phyloP scores from a whole-genome alignment of 768 basidiomycete species.

The Boletus rubroflammeus region DNA sequence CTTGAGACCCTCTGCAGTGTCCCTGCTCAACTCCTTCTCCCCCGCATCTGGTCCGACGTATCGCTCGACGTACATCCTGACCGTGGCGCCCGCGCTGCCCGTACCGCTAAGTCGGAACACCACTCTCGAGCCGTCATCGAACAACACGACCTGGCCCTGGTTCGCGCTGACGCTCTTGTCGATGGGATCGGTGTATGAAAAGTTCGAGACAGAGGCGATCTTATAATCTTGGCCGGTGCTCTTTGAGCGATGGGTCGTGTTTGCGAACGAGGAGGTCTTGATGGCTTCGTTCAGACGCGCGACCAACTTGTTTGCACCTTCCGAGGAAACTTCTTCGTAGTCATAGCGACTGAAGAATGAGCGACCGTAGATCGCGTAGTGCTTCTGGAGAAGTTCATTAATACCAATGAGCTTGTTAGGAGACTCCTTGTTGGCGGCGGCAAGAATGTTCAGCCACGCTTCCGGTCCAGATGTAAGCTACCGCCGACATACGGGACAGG shows the following conservation, averaged over 20 bases:
- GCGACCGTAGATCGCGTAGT: conserved; percentile 92
- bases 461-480: conserved; percentile 3
- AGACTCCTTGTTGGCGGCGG: conserved; percentile 76
- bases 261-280: conserved; percentile 60
- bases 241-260: conserved; percentile 62
- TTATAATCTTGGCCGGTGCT: conserved; percentile 70
- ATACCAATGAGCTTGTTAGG: conserved; percentile 79
- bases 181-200: conserved; percentile 98
- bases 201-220: conserved; percentile 76
- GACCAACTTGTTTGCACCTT: conserved; percentile 85
- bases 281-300: conserved; percentile 70
- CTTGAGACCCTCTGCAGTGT: conserved; percentile 86
- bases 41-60: conserved; percentile 74
- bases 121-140: conserved; percentile 88
- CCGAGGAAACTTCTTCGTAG: conserved; percentile 95
- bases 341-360: conserved; percentile 99
- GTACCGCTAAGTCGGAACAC: conserved; percentile 97
- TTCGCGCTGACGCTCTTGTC: conserved; percentile 90
- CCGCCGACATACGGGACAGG: conserved; percentile 1
- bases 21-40: conserved; percentile 61
- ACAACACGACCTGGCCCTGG: conserved; percentile 92
- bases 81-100: conserved; percentile 93
- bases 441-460: conserved; percentile 98
- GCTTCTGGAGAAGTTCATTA: conserved; percentile 82
- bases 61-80: conserved; percentile 93